Conservation (phyloP, 805 yeast species). For the Starmerella lactis-condensi region DNA sequence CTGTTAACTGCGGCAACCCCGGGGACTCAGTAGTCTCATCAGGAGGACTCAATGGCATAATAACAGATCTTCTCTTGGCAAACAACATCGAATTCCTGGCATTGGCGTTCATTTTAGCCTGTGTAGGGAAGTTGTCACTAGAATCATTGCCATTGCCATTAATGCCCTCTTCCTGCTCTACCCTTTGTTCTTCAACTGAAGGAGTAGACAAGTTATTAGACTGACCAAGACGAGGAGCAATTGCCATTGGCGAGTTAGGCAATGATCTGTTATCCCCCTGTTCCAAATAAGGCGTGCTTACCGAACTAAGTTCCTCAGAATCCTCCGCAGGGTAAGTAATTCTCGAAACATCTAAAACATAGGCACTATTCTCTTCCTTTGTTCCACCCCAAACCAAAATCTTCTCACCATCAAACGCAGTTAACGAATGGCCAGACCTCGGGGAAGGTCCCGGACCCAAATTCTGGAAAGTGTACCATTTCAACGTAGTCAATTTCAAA, state of each 20-base stretch:
- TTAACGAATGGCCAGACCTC: slow-evolving; percentile 79
- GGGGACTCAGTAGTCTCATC: too few species aligned
- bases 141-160: too few species aligned
- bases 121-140: slow-evolving; percentile 14
- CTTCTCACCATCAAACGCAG: slow-evolving; percentile 50
- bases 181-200: too few species aligned
- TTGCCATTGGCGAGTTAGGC: neutral
- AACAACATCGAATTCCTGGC: slow-evolving; percentile 18
- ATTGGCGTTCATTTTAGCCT: slow-evolving; percentile 15
- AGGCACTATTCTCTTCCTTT: slow-evolving; percentile 38
- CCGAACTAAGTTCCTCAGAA: too few species aligned
- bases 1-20: too few species aligned
- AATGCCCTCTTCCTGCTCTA: too few species aligned
- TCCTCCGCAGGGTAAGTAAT: slow-evolving; percentile 23
- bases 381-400: slow-evolving; percentile 77
- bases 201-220: too few species aligned
- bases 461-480: slow-evolving; percentile 53
- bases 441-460: slow-evolving; percentile 49
- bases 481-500: slow-evolving; percentile 51
- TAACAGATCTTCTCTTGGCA: slow-evolving; percentile 15
- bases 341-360: slow-evolving; percentile 39
- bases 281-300: too few species aligned
- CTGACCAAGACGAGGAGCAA: neutral
- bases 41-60: slow-evolving; percentile 10
- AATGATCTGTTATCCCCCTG: too few species aligned